Percentiles rank a stretch among this genome's conserved stretches.
phyloP scores from a whole-genome alignment of 208 protist genomes.

The Crithidia expoeki region DNA sequence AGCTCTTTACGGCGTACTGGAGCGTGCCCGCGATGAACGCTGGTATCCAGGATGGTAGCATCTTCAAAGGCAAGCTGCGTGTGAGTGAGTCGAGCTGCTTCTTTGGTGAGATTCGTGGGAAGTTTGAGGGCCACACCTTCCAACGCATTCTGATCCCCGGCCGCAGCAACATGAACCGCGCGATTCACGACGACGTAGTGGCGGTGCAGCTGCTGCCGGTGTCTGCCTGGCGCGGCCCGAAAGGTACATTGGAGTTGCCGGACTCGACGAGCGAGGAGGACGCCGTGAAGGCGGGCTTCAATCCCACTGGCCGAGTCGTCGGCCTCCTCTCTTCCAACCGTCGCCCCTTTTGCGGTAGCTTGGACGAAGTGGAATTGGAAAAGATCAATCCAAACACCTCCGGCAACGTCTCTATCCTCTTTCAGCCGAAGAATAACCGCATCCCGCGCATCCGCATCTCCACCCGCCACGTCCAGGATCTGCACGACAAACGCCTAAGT shows the following conservation, averaged over 20 bases:
- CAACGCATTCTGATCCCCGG: conserved; percentile 79
- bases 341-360: conserved; percentile 86
- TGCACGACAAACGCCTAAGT: conserved; percentile 92
- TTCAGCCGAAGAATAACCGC: conserved; percentile 87
- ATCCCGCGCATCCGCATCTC: conserved; percentile 91
- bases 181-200: conserved; percentile 86
- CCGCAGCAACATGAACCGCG: conserved; percentile 85
- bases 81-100: conserved; percentile 85
- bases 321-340: conserved; percentile 71
- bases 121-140: conserved; percentile 81
- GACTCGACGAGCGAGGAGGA: conserved; percentile 57
- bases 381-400: conserved; percentile 39
- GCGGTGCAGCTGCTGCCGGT: conserved; percentile 74
- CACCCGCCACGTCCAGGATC: conserved; percentile 71
- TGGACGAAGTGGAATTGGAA: conserved; percentile 76
- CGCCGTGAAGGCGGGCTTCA: conserved; percentile 65
- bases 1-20: conserved; percentile 68
- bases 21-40: conserved; percentile 47
- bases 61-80: conserved; percentile 79
- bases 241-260: conserved; percentile 4
- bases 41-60: conserved; percentile 60
- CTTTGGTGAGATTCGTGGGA: conserved; percentile 87
- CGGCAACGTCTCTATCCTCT: conserved; percentile 80
- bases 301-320: conserved; percentile 71
- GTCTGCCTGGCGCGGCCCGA: conserved; percentile 45